phyloP scores from a whole-genome alignment of 1,284 basidiomycete genomes.

The Cystobasidium pallidum region DNA sequence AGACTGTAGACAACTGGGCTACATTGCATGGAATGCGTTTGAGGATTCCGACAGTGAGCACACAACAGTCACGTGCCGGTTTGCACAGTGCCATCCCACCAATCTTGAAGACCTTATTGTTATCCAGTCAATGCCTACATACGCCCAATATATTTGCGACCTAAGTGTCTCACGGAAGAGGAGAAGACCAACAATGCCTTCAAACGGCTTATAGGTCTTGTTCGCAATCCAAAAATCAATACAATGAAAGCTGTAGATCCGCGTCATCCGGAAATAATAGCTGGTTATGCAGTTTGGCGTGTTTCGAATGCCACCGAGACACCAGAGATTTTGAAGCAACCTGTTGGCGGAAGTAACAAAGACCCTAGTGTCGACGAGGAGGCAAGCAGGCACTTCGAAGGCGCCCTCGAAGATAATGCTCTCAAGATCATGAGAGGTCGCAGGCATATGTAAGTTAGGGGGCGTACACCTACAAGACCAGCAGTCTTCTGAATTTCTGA shows the following conservation, averaged over 20 bases:
- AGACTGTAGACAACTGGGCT: conserved; percentile 14
- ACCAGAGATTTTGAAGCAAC: background rate
- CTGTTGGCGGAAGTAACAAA: conserved; percentile 1
- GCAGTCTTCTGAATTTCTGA: no score
- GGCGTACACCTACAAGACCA: background rate
- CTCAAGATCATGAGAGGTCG: conserved; percentile 6
- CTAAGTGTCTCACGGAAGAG: conserved; percentile 4
- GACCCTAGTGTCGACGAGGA: background rate
- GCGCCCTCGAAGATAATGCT: background rate
- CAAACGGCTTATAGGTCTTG: background rate
- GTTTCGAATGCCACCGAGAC: background rate
- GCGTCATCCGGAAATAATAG: background rate
- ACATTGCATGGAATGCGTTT: conserved; percentile 27
- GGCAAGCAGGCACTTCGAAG: conserved; percentile 5
- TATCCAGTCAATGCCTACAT: conserved; percentile 17
- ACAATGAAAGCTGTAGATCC: conserved; percentile 21
- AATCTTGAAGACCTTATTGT: no score
- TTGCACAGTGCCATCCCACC: no score
- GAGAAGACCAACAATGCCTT: conserved; percentile 14
- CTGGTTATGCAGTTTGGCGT: conserved; percentile 3
- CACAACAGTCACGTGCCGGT: background rate
- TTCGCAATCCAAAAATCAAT: background rate
- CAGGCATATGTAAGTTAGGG: background rate
- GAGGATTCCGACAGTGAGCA: conserved; percentile 24
- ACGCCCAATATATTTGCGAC: conserved; percentile 7